A percentile compares a stretch with the other conserved stretches of the same genome.
phyloP scores from a whole-genome alignment of 495 filamentous ascomycete species.

The Penicillium pulvis region DNA sequence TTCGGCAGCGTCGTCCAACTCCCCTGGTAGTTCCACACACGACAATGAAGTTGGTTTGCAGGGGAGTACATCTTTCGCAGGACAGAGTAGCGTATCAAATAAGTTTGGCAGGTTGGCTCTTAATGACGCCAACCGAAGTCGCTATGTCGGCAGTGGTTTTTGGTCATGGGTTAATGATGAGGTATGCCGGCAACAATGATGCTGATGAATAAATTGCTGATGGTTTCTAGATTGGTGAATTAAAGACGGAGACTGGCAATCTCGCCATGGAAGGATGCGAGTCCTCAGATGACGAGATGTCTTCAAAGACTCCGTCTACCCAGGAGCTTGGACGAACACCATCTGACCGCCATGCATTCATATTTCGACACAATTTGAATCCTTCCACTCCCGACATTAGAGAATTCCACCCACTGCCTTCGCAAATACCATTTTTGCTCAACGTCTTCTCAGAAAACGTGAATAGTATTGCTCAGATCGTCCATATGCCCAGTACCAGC shows the following conservation, averaged over 20 bases:
- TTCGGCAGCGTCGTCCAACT: conserved; percentile 17
- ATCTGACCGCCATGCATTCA: conserved; percentile 54
- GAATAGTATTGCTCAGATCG: conserved; percentile 47
- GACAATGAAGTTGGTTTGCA: background rate
- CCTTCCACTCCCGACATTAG: conserved; percentile 33
- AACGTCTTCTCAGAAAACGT: conserved; percentile 56
- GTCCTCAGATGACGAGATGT: conserved; percentile 39
- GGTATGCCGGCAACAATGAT: conserved; percentile 32
- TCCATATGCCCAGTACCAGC: conserved; percentile 55
- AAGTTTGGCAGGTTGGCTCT: conserved; percentile 48
- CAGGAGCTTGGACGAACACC: conserved; percentile 44
- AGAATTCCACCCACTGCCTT: conserved; percentile 52
- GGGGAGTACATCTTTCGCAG: conserved; percentile 5
- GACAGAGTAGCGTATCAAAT: conserved; percentile 24
- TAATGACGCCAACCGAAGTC: conserved; percentile 40
- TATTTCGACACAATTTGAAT: conserved; percentile 51
- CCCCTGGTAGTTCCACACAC: conserved; percentile 19
- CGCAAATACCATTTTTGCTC: conserved; percentile 54
- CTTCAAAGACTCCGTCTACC: conserved; percentile 31
- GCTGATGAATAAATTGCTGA: background rate
- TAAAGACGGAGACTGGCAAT: conserved; percentile 42
- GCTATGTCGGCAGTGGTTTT: conserved; percentile 55
- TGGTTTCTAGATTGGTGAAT: conserved; percentile 37
- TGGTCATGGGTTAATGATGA: conserved; percentile 58
- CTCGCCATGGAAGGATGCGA: conserved; percentile 35